phyloP scores from a whole-genome alignment of 1,284 basidiomycete species.

The Cyathus olla region DNA sequence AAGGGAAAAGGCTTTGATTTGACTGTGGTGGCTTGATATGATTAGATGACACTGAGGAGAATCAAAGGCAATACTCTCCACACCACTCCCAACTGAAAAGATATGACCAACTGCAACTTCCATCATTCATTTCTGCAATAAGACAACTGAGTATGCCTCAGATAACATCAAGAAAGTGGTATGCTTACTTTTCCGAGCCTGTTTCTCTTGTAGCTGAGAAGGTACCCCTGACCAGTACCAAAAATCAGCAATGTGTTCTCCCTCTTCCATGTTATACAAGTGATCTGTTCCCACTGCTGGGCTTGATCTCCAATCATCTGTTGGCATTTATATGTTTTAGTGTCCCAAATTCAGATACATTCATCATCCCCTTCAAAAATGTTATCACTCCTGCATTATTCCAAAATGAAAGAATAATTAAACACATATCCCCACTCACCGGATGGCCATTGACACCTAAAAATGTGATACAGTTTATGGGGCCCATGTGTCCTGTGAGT shows the following conservation, averaged over 20 bases:
- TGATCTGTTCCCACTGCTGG: conserved; percentile 9
- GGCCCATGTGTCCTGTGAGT: neutral
- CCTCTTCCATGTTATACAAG: conserved; percentile 2
- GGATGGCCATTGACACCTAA: neutral
- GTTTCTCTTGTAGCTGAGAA: too few relatives aligned
- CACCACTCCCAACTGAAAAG: neutral
- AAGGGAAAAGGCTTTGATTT: neutral
- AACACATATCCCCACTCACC: neutral
- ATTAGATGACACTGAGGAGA: neutral
- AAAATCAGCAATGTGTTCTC: neutral
- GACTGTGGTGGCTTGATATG: neutral
- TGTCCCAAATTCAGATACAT: conserved; percentile 6
- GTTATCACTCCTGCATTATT: neutral
- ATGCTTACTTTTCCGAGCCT: neutral
- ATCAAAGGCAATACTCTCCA: neutral
- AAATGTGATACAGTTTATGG: neutral
- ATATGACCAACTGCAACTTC: neutral
- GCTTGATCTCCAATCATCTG: conserved; percentile 6
- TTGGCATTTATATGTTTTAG: neutral
- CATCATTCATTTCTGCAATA: neutral
- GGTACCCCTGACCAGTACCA: conserved; percentile 4
- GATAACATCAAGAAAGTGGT: neutral
- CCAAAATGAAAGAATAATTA: neutral
- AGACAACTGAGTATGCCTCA: neutral
- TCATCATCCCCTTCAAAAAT: conserved; percentile 6